A percentile compares a stretch with the other conserved stretches of the same genome.
phyloP scores from a whole-genome alignment of 805 yeast species.

The Cyberlindnera nakhonratchasimensis region DNA sequence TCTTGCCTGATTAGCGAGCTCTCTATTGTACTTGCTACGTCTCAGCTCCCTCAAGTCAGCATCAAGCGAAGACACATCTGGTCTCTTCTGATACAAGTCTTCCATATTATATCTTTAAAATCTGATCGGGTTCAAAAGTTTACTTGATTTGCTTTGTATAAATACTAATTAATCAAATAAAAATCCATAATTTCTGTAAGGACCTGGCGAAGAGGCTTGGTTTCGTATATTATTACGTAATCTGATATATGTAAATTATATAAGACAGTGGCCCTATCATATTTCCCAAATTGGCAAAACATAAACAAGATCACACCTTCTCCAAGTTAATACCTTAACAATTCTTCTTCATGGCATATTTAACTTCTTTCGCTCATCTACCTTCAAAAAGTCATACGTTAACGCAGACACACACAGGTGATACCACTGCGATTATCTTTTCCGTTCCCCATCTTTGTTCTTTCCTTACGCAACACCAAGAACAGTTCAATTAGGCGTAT shows the following conservation, averaged over 20 bases:
- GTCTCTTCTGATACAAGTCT: conserved; percentile 27
- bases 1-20: conserved; percentile 40
- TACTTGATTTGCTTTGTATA: no score
- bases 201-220: background rate
- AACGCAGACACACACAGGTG: no score
- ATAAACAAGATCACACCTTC: conserved; percentile 4
- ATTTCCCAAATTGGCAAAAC: background rate
- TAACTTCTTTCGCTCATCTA: no score
- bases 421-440: no score
- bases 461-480: no score
- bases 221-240: background rate
- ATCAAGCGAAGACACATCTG: conserved; percentile 57
- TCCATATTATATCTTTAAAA: conserved; percentile 9
- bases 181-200: no score
- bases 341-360: background rate
- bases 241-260: background rate
- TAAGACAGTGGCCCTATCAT: background rate
- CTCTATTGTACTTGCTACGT: conserved; percentile 44
- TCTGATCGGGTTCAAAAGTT: no score
- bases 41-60: conserved; percentile 55
- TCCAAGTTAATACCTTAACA: background rate
- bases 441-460: no score
- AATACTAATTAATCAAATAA: no score
- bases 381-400: no score
- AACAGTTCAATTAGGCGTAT: no score